Evolutionary conservation across 148 eudicot genomes (phyloP).

Genomic region (Salicornia ramosissima): DNA sequence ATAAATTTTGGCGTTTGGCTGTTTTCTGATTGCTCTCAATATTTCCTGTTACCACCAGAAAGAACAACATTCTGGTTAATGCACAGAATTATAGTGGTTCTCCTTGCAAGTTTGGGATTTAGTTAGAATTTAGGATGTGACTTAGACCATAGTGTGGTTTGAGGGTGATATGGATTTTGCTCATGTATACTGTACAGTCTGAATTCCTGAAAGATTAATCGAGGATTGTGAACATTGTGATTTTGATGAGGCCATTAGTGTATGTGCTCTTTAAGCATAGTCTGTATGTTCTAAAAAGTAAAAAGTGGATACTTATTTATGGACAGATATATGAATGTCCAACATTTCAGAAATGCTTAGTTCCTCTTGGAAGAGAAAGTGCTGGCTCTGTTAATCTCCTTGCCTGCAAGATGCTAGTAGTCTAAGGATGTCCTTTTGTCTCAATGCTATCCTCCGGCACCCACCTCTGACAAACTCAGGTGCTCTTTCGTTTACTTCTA

Average conservation of each 20-base stretch:
- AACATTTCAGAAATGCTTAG: background rate
- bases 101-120: background rate
- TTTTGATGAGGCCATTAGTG: background rate
- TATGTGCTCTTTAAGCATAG: background rate
- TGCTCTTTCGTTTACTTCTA: too few species aligned
- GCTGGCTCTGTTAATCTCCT: background rate
- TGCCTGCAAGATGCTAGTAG: background rate
- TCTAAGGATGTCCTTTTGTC: background rate
- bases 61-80: background rate
- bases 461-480: background rate
- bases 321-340: background rate
- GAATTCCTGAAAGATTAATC: background rate
- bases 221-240: constrained; percentile 4
- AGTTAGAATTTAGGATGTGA: background rate
- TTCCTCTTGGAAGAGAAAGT: background rate
- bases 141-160: background rate
- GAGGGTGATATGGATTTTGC: background rate
- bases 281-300: background rate
- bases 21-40: background rate
- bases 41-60: too few species aligned
- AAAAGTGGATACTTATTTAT: background rate
- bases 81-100: background rate
- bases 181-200: background rate
- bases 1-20: background rate
- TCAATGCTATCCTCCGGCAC: background rate